Percentiles rank a stretch among this genome's conserved stretches.
Evolutionary conservation across 305 asterid genomes (phyloP).

Genomic region (Fraxinus angustifolia): DNA sequence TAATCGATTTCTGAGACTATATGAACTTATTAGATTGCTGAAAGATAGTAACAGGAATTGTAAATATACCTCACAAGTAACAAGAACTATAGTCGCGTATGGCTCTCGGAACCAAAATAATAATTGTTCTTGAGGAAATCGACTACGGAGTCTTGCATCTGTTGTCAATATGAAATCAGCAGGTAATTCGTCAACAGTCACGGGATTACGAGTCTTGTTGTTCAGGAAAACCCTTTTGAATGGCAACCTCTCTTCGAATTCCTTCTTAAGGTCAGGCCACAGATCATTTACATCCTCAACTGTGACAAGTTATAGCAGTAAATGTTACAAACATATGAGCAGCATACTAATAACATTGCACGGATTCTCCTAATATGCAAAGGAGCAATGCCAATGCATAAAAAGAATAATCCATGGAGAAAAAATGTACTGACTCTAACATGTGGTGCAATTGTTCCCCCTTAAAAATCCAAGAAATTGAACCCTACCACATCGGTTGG

Average conservation of each 20-base stretch:
- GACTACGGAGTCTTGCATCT: constrained; percentile 92
- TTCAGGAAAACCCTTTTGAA: constrained; percentile 66
- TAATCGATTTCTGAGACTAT: background rate
- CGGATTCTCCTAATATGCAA: background rate
- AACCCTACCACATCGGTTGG: background rate
- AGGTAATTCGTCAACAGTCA: constrained; percentile 74
- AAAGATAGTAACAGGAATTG: constrained; percentile 13
- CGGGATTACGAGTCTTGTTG: constrained; percentile 93
- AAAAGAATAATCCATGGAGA: background rate
- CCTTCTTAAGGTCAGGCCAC: constrained; percentile 83
- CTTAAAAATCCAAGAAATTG: background rate
- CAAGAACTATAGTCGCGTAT: constrained; percentile 83
- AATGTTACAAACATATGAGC: constrained; percentile 5
- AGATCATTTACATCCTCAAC: constrained; percentile 99
- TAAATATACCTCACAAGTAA: constrained; percentile 84
- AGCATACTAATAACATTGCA: background rate
- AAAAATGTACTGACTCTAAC: background rate
- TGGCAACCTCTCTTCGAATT: constrained; percentile 81
- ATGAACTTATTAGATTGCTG: background rate
- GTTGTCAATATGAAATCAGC: constrained; percentile 92
- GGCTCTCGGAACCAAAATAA: constrained; percentile 98
- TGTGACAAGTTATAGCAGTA: constrained; percentile 30
- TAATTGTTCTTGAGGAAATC: constrained; percentile 91
- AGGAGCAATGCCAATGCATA: background rate
- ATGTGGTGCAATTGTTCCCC: background rate